Base-by-base conservation (phyloP, 202 grass and related monocot genomes). In the Digitaria exilis region DNA sequence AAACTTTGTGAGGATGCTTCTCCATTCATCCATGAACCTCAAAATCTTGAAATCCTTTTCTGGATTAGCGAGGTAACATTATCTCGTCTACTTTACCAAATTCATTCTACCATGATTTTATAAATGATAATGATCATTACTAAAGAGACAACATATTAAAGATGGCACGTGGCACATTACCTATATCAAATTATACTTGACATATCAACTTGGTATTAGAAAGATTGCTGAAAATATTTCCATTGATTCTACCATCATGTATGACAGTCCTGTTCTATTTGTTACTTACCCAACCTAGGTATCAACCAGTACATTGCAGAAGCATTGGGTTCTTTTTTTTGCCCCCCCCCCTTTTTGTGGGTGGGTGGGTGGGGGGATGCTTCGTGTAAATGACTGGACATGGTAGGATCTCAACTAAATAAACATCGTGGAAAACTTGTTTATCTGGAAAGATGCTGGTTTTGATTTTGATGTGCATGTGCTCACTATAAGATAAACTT, bases 1-100 rank as follows among this genome's bases (percentile, higher is more conserved):
- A 98, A 92, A 82, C 88, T 98, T 90, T 98, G 96, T 29, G 96
- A 98, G 88, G 96, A 98, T 79, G 93, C 88, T 79, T 87, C 87
- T 84, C 78, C 87, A 51, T 76, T 96, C 68, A 90, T 98, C 22
- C 89, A 92, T 21, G 91, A 98, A 35, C 89, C 89, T 65, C 83
- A 90, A 12, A 96, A 96, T 87, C 85, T 96, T 54, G 91, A 98
- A 74, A 91, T 98, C 80, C 91, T 98, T 88, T 91, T 95, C 77
- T 98, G 92, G 96, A 91, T 98, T 80, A 81, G 88, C 59, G 91
- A 98, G 93, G 96, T 98, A 90, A 90, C 41, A 51, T 17, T 63
- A 31, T 68, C 1, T 22, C 8, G 66, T 86, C 6, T 77, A 34
- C 42, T 19, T 51, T 59, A 66, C 39, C 11, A 65, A 65, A 65